Percentiles rank a stretch among this genome's conserved stretches.
Conservation (phyloP, 2,329 filamentous ascomycete genomes). For the Trichoderma sp. region DNA sequence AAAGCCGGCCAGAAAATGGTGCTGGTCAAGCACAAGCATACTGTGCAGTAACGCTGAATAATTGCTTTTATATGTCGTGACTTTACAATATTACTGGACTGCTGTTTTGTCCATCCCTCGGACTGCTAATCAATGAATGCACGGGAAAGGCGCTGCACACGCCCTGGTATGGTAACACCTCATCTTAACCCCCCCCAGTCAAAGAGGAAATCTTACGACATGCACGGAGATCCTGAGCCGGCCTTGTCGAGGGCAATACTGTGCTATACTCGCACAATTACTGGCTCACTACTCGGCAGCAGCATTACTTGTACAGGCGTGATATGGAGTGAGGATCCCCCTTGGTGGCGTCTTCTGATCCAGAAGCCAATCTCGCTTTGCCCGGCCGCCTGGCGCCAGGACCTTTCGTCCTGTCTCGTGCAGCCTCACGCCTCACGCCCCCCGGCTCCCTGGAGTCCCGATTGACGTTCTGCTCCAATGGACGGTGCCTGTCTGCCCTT, state of each 20-base stretch:
- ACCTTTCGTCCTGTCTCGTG: neutral
- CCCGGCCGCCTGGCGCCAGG: neutral
- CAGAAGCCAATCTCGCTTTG: conserved; percentile 12
- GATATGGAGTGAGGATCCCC: neutral
- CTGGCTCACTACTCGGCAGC: neutral
- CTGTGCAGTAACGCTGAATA: neutral
- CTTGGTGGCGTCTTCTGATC: neutral
- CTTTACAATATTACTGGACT: neutral
- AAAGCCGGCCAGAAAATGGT: neutral
- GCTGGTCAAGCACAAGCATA: conserved; percentile 1
- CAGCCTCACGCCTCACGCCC: neutral
- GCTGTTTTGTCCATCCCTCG: neutral
- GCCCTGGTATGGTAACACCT: neutral
- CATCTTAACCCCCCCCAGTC: conserved; percentile 7
- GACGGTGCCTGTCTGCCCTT: neutral
- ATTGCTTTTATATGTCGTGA: neutral
- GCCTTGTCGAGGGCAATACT: neutral
- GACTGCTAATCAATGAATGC: neutral
- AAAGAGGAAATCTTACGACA: neutral
- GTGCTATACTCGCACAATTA: neutral
- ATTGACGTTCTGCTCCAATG: neutral
- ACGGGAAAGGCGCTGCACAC: neutral
- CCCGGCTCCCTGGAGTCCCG: neutral
- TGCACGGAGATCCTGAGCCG: neutral
- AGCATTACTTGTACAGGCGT: neutral